A percentile compares a stretch with the other conserved stretches of the same genome.
Conservation (phyloP, 306 rosid genomes). For the Trichosanthes cucumerina region DNA sequence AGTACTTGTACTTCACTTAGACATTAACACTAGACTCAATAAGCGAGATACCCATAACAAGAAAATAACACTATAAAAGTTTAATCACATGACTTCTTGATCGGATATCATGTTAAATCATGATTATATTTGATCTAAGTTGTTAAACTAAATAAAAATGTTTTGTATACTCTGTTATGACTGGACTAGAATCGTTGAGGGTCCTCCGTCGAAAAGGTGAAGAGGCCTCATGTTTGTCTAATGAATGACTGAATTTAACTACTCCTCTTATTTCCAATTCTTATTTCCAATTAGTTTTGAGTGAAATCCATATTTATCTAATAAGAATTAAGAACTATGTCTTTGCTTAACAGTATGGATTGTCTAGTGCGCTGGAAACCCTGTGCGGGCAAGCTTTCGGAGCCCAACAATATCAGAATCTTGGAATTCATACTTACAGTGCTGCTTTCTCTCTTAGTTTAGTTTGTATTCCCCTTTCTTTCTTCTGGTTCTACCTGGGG, state of each 20-base stretch:
- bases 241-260: no score
- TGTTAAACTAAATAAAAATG: not conserved
- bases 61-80: not conserved
- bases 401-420: conserved; percentile 23
- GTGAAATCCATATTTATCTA: no score
- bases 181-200: no score
- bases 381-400: conserved; percentile 33
- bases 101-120: no score
- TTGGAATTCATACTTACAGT: conserved; percentile 23
- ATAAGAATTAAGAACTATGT: no score
- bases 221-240: no score
- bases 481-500: conserved; percentile 49
- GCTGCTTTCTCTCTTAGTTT: conserved; percentile 32
- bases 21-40: not conserved
- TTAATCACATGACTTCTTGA: not conserved
- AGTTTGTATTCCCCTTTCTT: conserved; percentile 44
- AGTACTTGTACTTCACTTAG: not conserved
- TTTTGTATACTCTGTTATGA: not conserved
- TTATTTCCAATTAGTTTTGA: no score
- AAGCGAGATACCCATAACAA: not conserved
- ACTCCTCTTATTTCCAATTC: no score
- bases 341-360: conserved; percentile 23
- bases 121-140: not conserved
- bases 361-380: conserved; percentile 31
- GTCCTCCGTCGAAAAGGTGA: no score